phyloP scores from a whole-genome alignment of 148 eudicot genomes.

The Oxyria digyna region DNA sequence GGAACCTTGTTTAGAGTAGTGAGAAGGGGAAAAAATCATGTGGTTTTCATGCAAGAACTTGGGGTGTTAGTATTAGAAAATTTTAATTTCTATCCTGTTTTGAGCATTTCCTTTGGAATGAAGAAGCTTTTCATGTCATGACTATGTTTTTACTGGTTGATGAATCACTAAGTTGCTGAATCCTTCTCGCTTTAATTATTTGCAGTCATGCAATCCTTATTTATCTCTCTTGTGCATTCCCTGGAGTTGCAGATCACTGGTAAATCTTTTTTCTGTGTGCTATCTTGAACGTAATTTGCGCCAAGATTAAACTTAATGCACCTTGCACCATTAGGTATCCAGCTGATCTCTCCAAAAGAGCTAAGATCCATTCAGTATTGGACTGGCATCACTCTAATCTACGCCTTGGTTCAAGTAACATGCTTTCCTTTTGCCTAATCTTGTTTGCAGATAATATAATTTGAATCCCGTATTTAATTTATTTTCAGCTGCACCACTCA shows the following conservation, averaged over 20 bases:
- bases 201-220: conserved; percentile 91
- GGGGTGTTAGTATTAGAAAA: no score
- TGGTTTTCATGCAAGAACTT: no score
- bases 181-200: not conserved
- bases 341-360: conserved; percentile 64
- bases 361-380: conserved; percentile 80
- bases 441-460: not conserved
- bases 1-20: no score
- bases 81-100: no score
- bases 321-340: conserved; percentile 56
- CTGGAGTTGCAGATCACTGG: conserved; percentile 96
- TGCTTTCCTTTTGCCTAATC: not conserved
- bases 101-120: no score
- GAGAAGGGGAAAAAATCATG: no score
- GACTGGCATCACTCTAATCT: conserved; percentile 96
- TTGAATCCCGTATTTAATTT: not conserved
- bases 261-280: conserved; percentile 19
- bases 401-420: conserved; percentile 69
- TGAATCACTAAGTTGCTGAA: not conserved
- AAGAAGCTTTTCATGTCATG: no score
- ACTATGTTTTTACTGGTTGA: not conserved
- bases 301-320: not conserved
- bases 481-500: not conserved
- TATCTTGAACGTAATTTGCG: not conserved
- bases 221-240: conserved; percentile 66